phyloP scores from a whole-genome alignment of 2,329 filamentous ascomycete genomes.

The Acarospora socialis region DNA sequence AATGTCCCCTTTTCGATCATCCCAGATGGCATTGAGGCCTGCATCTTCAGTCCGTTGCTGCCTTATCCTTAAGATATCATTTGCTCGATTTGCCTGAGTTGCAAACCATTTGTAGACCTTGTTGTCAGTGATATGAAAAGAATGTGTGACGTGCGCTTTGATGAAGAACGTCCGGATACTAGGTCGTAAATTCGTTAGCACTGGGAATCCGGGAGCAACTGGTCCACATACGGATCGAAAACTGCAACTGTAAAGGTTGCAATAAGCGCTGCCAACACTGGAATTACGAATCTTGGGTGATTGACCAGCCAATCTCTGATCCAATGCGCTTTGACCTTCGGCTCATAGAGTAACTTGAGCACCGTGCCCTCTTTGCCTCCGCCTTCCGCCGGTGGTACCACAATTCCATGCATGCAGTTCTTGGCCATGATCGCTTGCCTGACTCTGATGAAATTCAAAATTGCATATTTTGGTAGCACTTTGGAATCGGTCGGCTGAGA shows the following conservation, averaged over 20 bases:
- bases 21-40: constrained; percentile 70
- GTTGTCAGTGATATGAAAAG: constrained; percentile 60
- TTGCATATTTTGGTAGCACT: constrained; percentile 63
- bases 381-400: constrained; percentile 50
- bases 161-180: constrained; percentile 80
- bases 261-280: constrained; percentile 63
- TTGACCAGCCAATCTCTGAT: constrained; percentile 76
- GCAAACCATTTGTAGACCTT: constrained; percentile 68
- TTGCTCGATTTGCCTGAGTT: constrained; percentile 39
- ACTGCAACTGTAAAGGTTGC: constrained; percentile 73
- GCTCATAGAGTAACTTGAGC: constrained; percentile 71
- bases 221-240: constrained; percentile 55
- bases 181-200: constrained; percentile 7
- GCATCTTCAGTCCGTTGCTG: constrained; percentile 44
- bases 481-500: constrained; percentile 79
- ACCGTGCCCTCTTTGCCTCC: constrained; percentile 64
- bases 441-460: constrained; percentile 59
- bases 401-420: constrained; percentile 80
- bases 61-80: constrained; percentile 28
- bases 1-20: constrained; percentile 69
- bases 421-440: constrained; percentile 74
- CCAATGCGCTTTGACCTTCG: constrained; percentile 59
- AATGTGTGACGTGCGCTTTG: constrained; percentile 68
- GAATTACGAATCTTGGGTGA: constrained; percentile 81
- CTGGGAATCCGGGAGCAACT: background rate